Base-by-base conservation (phyloP, 148 eudicot genomes). In the Rhododendron kiyosumense region DNA sequence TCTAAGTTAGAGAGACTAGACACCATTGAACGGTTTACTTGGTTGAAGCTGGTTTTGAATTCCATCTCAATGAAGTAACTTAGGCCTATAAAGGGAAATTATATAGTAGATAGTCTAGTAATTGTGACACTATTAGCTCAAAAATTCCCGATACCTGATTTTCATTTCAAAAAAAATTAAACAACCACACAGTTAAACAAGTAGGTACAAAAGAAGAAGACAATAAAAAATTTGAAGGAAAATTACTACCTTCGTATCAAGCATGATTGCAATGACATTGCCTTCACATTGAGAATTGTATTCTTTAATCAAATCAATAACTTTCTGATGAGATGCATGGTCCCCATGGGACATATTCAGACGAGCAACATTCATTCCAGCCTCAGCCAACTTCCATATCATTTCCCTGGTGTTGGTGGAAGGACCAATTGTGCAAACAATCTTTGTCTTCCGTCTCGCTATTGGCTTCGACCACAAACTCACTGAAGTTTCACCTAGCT, bases 341-440 rank as follows among this genome's bases (percentile, higher is more conserved):
- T 97, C 99, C 88, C 99, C 99, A 78, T 97, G 99, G 73, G 98
- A 95, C 99, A 97, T 97, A 82, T 97, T 97, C 84, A 97, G 63
- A 12, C 99, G 95, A 82, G 99, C 99, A 71, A 97, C 96, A 88
- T 97, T 97, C 98, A 95, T 95, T 73, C 99, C 99, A 86, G 96
- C 96, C 91, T 97, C 98, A 54, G 99, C 98, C 84, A 95, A 93
- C 87, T 94, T 97, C 98, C 98, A 93, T 87, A 97, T 95, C 99
- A 95, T 95, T 85, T 97, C 99, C 36, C 91, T 89, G 12, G 98
- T 93, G 89, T 94, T 89, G 86, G 99, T 94, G 43, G 99, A 97
- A 82, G 99, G 99, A 88, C 99, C 99, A 79, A 97, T 94, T 32
- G 99, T 97, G 91, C 99, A 97, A 52, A 97, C 96, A 83, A 95